Conservation (phyloP, 257 asterid genomes). For the Voacanga thouarsii region DNA sequence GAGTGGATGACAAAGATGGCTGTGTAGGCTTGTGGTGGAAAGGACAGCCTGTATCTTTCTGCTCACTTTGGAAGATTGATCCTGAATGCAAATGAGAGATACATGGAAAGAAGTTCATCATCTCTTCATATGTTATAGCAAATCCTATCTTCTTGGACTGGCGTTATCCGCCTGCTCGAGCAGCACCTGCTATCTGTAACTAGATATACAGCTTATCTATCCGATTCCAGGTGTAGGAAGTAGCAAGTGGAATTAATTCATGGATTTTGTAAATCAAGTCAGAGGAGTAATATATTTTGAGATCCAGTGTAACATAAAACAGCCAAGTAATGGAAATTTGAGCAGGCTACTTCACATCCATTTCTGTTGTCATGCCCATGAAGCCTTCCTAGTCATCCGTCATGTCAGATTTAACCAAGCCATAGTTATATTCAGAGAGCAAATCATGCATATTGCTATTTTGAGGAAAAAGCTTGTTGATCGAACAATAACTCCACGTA, state of each 20-base stretch:
- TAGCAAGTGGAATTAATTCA: conserved; percentile 5
- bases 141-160: not conserved
- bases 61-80: conserved; percentile 67
- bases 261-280: conserved; percentile 4
- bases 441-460: not conserved
- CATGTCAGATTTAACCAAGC: not conserved
- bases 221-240: conserved; percentile 13
- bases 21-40: conserved; percentile 72
- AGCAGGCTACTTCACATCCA: not conserved
- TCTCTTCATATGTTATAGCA: not conserved
- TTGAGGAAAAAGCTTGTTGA: no score
- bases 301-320: not conserved
- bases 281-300: not conserved
- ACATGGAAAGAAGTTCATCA: not conserved
- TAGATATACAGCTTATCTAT: not conserved
- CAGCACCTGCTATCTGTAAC: not conserved
- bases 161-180: not conserved
- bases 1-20: conserved; percentile 55
- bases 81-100: conserved; percentile 15
- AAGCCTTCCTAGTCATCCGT: not conserved
- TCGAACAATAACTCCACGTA: not conserved
- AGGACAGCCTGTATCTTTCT: conserved; percentile 75
- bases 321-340: not conserved
- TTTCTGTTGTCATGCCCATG: not conserved
- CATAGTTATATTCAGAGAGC: not conserved